A percentile compares a stretch with the other conserved stretches of the same genome.
phyloP scores from a whole-genome alignment of 2,329 filamentous ascomycete species.

The Blastomyces emzantsi region DNA sequence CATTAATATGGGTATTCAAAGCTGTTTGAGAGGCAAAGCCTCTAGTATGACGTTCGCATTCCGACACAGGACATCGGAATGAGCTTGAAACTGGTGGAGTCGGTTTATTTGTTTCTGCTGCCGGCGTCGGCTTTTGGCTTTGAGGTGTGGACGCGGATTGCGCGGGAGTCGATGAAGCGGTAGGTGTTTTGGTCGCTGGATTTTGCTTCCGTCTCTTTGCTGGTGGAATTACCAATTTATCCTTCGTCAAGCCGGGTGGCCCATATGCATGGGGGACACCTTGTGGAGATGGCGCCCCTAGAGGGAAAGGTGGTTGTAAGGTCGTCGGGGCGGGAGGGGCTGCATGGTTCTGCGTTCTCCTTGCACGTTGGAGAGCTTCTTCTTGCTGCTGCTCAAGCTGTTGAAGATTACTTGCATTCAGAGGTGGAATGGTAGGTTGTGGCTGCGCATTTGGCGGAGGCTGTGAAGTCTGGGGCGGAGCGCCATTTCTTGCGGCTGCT shows the following conservation, averaged over 20 bases:
- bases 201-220: slow-evolving; percentile 50
- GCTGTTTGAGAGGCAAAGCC: slow-evolving; percentile 48
- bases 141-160: slow-evolving; percentile 25
- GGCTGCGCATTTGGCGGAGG: slow-evolving; percentile 27
- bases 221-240: slow-evolving; percentile 50
- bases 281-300: slow-evolving; percentile 45
- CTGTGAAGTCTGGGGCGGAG: slow-evolving; percentile 9
- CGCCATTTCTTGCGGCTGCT: slow-evolving; percentile 5
- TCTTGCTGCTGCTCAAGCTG: slow-evolving; percentile 41
- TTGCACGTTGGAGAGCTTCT: slow-evolving; percentile 33
- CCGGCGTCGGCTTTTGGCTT: slow-evolving; percentile 26
- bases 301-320: slow-evolving; percentile 44
- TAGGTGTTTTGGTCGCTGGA: slow-evolving; percentile 23
- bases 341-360: slow-evolving; percentile 32
- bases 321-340: slow-evolving; percentile 42
- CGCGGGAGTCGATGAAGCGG: slow-evolving; percentile 17
- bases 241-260: slow-evolving; percentile 44
- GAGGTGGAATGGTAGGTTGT: slow-evolving; percentile 24
- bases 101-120: slow-evolving; percentile 35
- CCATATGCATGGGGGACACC: slow-evolving; percentile 50
- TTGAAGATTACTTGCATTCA: slow-evolving; percentile 41
- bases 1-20: slow-evolving; percentile 46
- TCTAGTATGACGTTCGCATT: slow-evolving; percentile 46
- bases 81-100: slow-evolving; percentile 35
- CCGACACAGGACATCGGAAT: slow-evolving; percentile 46